Conservation (phyloP, 1,284 basidiomycete species). For the Athelia psychrophila region DNA sequence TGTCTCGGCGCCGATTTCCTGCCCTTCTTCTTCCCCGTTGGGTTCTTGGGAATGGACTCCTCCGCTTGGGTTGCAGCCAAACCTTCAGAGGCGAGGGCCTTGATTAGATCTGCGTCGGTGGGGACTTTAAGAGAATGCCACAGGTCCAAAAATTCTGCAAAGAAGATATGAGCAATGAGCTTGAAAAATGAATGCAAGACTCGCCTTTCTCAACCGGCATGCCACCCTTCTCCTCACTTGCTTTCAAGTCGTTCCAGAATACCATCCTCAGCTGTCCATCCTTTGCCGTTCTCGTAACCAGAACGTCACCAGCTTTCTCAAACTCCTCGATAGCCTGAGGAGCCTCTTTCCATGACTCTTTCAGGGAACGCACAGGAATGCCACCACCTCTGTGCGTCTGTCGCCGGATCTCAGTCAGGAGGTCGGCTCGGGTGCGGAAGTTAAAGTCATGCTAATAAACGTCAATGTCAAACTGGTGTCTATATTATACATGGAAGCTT, state of each 20-base stretch:
- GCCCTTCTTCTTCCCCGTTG: constrained; percentile 73
- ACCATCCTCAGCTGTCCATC: constrained; percentile 86
- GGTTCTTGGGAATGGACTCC: constrained; percentile 48
- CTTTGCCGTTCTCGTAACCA: constrained; percentile 81
- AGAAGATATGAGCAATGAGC: constrained; percentile 1
- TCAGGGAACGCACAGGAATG: constrained; percentile 79
- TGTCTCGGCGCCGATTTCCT: constrained; percentile 75
- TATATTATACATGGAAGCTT: no score
- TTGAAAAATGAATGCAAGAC: constrained; percentile 18
- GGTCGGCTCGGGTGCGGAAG: constrained; percentile 78
- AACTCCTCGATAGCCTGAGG: constrained; percentile 80
- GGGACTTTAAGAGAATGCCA: constrained; percentile 87
- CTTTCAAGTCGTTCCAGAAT: constrained; percentile 88
- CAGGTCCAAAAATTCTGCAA: constrained; percentile 78
- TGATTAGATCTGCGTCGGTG: constrained; percentile 78
- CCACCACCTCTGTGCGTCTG: constrained; percentile 78
- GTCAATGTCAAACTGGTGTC: constrained; percentile 1
- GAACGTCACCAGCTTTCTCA: constrained; percentile 83
- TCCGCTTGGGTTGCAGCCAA: constrained; percentile 71
- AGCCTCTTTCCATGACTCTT: constrained; percentile 90
- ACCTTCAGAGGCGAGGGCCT: constrained; percentile 75
- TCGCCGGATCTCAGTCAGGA: constrained; percentile 80
- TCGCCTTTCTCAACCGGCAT: constrained; percentile 78
- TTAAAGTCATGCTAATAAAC: constrained; percentile 76
- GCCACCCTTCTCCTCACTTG: constrained; percentile 66